Conservation (phyloP, 1,139 yeast genomes). For the Candida smagusa region DNA sequence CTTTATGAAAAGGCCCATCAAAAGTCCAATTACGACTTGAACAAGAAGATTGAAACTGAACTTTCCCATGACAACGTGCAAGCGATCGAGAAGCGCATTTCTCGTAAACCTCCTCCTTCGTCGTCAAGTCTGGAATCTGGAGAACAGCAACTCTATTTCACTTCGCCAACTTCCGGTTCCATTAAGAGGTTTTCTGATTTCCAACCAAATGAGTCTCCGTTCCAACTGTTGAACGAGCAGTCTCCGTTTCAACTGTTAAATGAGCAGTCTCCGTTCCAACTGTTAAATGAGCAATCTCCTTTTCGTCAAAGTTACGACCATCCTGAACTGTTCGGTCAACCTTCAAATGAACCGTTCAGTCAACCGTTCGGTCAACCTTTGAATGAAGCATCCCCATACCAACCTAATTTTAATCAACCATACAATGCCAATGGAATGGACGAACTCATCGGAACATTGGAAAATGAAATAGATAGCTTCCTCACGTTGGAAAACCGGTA, state of each 20-base stretch:
- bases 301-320: too few species aligned
- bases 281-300: too few species aligned
- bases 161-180: constrained; percentile 3
- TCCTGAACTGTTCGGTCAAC: neutral
- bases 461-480: constrained; percentile 16
- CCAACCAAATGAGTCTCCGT: too few species aligned
- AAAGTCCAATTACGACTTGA: too few species aligned
- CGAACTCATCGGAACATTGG: constrained; percentile 19
- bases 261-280: too few species aligned
- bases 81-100: constrained; percentile 4
- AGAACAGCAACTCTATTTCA: constrained; percentile 8
- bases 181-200: neutral
- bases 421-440: constrained; percentile 6
- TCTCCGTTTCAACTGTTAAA: too few species aligned
- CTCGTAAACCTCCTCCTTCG: constrained; percentile 24
- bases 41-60: too few species aligned
- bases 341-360: too few species aligned
- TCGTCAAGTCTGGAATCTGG: constrained; percentile 8
- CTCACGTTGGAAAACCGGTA: constrained; percentile 7
- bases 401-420: neutral
- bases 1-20: too few species aligned
- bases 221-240: too few species aligned
- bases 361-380: neutral
- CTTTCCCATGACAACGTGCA: too few species aligned
- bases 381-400: neutral